A percentile compares a stretch with the other conserved stretches of the same genome.
These are phyloP conservation scores for Truncatella angustata DNA, from an alignment of 2,329 filamentous ascomycete species.

Conservation along the genomic window DNA sequence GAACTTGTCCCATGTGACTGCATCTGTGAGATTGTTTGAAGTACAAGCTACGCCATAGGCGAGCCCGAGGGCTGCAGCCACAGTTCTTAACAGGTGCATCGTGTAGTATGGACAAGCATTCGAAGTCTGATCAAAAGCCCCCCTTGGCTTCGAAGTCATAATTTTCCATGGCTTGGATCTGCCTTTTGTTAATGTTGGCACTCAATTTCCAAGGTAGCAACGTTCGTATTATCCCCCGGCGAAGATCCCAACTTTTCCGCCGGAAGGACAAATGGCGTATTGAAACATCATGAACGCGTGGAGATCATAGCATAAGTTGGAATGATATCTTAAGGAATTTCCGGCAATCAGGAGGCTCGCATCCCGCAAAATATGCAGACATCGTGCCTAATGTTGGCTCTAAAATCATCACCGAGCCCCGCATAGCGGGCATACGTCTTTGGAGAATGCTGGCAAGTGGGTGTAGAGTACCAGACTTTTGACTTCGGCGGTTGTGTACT, in stretches of 20 bases:
- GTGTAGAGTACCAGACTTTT: not conserved
- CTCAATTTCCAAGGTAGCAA: too few relatives aligned
- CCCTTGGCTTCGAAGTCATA: too few relatives aligned
- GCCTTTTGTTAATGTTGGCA: too few relatives aligned
- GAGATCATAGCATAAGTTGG: not conserved
- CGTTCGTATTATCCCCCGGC: too few relatives aligned
- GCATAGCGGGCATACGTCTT: not conserved
- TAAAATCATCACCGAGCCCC: not conserved
- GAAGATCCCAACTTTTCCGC: too few relatives aligned
- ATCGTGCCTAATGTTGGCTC: slow-evolving; percentile 6
- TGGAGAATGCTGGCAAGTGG: slow-evolving; percentile 7
- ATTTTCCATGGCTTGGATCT: too few relatives aligned
- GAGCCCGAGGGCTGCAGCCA: slow-evolving; percentile 5
- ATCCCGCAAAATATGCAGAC: not conserved
- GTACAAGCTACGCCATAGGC: slow-evolving; percentile 27
- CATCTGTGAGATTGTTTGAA: slow-evolving; percentile 38
- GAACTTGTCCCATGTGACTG: slow-evolving; percentile 51
- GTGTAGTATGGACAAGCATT: not conserved
- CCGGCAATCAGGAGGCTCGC: slow-evolving; percentile 7
- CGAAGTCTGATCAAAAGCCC: too few relatives aligned
- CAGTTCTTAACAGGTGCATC: not conserved
- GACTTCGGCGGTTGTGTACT: not conserved
- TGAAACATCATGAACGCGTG: not conserved
- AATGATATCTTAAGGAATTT: not conserved
- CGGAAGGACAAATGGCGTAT: not conserved